Evolutionary conservation across 352 stramenopile species (phyloP).

Genomic region (Phytophthora quininea): DNA sequence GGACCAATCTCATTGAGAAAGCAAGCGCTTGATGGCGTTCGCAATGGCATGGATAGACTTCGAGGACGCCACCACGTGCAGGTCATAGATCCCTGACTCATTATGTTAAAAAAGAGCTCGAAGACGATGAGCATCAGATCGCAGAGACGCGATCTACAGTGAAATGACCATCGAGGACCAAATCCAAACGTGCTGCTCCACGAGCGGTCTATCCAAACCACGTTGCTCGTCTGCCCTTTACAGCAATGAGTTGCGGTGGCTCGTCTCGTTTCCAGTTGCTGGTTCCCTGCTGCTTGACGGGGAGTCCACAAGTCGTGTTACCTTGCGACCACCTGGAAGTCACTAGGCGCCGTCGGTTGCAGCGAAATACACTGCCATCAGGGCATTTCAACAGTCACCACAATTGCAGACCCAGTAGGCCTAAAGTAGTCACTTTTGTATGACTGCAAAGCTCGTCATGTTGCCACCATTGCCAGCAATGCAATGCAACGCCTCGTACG

Average conservation of each 20-base stretch:
- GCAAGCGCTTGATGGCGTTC: not conserved
- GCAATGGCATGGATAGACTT: not conserved
- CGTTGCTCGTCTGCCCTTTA: slow-evolving; percentile 30
- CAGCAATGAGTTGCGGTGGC: slow-evolving; percentile 10
- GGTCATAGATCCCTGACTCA: slow-evolving; percentile 31
- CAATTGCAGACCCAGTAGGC: too few species aligned
- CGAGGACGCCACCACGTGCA: slow-evolving; percentile 2
- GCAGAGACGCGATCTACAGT: slow-evolving; percentile 11
- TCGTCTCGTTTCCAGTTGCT: slow-evolving; percentile 30
- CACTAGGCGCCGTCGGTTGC: not conserved
- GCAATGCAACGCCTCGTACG: not conserved
- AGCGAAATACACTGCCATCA: not conserved
- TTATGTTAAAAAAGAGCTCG: not conserved
- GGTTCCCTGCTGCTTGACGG: slow-evolving; percentile 5
- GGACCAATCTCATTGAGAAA: slow-evolving; percentile 5
- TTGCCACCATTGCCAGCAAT: not conserved
- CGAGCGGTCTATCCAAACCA: slow-evolving; percentile 17
- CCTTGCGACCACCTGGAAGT: slow-evolving; percentile 13
- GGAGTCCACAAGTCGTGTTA: slow-evolving; percentile 24
- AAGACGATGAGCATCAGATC: slow-evolving; percentile 8
- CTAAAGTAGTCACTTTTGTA: too few species aligned
- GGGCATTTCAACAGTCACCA: slow-evolving; percentile 30
- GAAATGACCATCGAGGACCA: slow-evolving; percentile 10
- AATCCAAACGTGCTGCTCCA: slow-evolving; percentile 28
- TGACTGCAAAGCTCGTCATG: too few species aligned